Evolutionary conservation across 768 basidiomycete species (phyloP).

Genomic region (Boletus speciosus): DNA sequence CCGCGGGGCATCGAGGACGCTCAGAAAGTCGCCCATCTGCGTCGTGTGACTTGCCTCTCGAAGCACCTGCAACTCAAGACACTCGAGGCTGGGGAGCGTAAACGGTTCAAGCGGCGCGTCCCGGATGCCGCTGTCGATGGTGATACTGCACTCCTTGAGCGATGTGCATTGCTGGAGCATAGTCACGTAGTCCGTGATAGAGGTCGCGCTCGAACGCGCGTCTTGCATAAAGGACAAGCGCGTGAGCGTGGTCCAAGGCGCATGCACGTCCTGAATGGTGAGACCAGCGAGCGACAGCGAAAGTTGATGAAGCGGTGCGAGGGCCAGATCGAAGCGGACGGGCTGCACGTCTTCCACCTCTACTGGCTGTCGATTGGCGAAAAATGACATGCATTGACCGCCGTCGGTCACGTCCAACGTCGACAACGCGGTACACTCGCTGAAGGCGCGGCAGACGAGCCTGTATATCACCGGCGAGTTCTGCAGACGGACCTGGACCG

Average conservation of each 20-base stretch:
- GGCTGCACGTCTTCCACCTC: constrained; percentile 2
- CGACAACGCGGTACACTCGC: constrained; percentile 14
- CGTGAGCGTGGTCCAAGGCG: constrained; percentile 19
- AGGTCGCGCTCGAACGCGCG: constrained; percentile 15
- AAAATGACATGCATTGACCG: constrained; percentile 11
- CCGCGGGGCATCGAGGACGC: constrained; percentile 12
- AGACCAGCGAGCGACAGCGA: constrained; percentile 22
- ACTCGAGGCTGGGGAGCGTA: constrained; percentile 18
- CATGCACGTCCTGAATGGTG: constrained; percentile 12
- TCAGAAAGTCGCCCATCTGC: constrained; percentile 17
- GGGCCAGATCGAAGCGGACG: constrained; percentile 12
- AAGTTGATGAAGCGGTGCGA: constrained; percentile 12
- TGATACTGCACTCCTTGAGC: constrained; percentile 21
- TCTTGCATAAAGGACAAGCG: constrained; percentile 25
- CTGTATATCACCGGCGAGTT: constrained; percentile 16
- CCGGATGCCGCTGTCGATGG: constrained; percentile 9
- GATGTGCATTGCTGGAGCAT: constrained; percentile 20
- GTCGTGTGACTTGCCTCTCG: constrained; percentile 14
- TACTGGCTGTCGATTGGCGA: background rate
- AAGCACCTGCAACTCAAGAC: constrained; percentile 15
- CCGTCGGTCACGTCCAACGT: constrained; percentile 20
- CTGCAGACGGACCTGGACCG: constrained; percentile 18
- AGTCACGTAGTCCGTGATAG: constrained; percentile 18
- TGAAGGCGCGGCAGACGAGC: constrained; percentile 8
- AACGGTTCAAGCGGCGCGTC: constrained; percentile 11